Conservation (phyloP, 768 basidiomycete genomes). For the Lentinus tigrinus region DNA sequence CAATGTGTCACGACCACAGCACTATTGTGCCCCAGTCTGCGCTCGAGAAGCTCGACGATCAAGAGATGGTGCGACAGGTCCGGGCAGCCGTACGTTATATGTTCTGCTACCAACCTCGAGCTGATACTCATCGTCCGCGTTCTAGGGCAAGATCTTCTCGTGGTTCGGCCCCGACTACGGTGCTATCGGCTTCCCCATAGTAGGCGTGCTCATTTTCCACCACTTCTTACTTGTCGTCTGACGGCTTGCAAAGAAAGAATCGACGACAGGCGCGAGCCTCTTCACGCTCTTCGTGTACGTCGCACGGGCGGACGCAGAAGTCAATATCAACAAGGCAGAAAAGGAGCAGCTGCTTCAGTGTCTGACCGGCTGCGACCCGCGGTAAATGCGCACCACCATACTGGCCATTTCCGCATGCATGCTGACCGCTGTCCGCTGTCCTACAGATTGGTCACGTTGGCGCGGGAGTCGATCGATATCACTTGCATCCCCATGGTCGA, state of each 20-base stretch:
- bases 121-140: background rate
- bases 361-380: background rate
- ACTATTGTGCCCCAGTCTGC: conserved; percentile 6
- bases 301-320: background rate
- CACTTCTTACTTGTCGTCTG: background rate
- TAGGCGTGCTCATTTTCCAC: background rate
- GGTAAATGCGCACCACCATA: too few species aligned
- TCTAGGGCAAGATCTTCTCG: conserved; percentile 7
- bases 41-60: conserved; percentile 6
- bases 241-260: background rate
- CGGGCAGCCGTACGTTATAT: conserved; percentile 9
- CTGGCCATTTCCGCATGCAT: background rate
- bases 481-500: conserved; percentile 15
- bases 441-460: conserved; percentile 18
- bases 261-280: background rate
- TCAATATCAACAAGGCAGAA: background rate
- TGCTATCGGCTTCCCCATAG: conserved; percentile 14
- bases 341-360: conserved; percentile 6
- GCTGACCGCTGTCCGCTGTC: background rate
- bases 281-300: conserved; percentile 12
- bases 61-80: conserved; percentile 5
- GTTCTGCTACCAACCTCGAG: background rate
- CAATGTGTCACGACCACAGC: background rate
- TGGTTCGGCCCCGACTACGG: conserved; percentile 12
- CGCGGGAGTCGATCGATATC: conserved; percentile 1